Base-by-base conservation (phyloP, 495 filamentous ascomycete genomes). In the Cercophora newfieldiana region DNA sequence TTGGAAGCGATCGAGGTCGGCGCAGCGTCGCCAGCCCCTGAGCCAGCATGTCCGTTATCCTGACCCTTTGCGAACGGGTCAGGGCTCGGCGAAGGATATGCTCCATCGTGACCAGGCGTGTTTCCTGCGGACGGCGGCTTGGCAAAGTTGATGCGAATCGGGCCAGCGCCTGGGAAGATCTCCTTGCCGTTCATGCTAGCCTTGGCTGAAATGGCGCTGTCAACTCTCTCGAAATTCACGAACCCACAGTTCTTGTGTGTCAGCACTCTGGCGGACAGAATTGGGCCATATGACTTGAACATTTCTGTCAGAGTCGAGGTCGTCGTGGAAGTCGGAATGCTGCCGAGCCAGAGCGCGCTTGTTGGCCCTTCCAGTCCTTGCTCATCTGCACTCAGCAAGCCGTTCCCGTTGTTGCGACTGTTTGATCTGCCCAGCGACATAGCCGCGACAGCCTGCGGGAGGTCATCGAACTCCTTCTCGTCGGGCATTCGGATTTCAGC, bases 161-260 rank as follows among this genome's bases (percentile, higher is more conserved):
- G 93, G 18, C 96, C 95, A 63, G 93, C 94, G 53, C 95, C 96
- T 7, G 95, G 96, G 81, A 99, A 98, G 56, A 99, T 97, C 75
- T 99, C 95, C 79, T 96, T 97, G 66, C 93, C 93, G 71, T 97
- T 97, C 74, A 96, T 88, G 72, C 88, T 82, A 21, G 86, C 87
- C 72, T 91, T 96, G 4, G 95, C 96, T 61, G 91, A 86, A 29
- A 97, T 90, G 54, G 95, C 96, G 72, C 91, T 96, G 31, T 97
- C 91, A 25, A 93, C 75, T 68, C 86, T 87, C 79, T 97, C 92
- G 70, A 97, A 99, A 77, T 99, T 99, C 74, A 99, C 93, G 71
- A 99, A 99, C 6, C 95, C 95, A 75, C 95, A 99, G 73, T 96
- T 98, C 86, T 99, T 99, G 82, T 99, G 95, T 14, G 95, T 97